These are phyloP conservation scores for Chaetomium globosum DNA, from an alignment of 2,329 filamentous ascomycete genomes.

Conservation along the genomic window DNA sequence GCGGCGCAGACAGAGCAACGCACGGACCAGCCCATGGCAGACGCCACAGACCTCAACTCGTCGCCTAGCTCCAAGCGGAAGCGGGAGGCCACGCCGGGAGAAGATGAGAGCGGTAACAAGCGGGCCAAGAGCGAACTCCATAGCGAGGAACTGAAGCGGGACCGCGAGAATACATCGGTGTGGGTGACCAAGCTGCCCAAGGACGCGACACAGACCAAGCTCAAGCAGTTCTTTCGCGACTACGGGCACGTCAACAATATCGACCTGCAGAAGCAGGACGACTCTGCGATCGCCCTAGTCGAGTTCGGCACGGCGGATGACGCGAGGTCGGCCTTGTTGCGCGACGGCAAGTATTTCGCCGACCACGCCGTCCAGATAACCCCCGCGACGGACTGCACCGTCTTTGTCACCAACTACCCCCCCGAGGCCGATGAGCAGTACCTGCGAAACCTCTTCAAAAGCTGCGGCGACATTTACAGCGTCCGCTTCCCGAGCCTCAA, in stretches of 20 bases:
- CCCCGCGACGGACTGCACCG: constrained; percentile 74
- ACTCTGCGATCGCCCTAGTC: constrained; percentile 70
- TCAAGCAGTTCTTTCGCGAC: constrained; percentile 89
- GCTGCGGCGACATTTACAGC: constrained; percentile 79
- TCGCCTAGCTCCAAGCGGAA: constrained; percentile 68
- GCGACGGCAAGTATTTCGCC: constrained; percentile 78
- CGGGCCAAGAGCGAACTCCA: constrained; percentile 60
- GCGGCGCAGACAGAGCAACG: constrained; percentile 46
- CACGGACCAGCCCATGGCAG: constrained; percentile 34
- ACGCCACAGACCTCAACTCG: constrained; percentile 38
- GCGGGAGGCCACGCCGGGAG: constrained; percentile 60
- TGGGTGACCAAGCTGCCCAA: constrained; percentile 76
- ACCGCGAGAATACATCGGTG: constrained; percentile 87
- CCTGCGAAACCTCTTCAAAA: constrained; percentile 68
- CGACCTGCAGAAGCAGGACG: constrained; percentile 64
- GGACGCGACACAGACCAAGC: constrained; percentile 68
- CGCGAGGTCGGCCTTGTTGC: constrained; percentile 75
- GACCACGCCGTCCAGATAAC: constrained; percentile 73
- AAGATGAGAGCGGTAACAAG: constrained; percentile 62
- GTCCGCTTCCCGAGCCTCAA: constrained; percentile 91
- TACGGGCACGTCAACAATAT: constrained; percentile 83
- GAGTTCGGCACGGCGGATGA: constrained; percentile 85
- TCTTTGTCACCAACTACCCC: constrained; percentile 91
- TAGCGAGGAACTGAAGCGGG: constrained; percentile 63
- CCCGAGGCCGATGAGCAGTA: constrained; percentile 71